Conservation (phyloP, 441 rosid genomes). For the Erysimum cheiri region DNA sequence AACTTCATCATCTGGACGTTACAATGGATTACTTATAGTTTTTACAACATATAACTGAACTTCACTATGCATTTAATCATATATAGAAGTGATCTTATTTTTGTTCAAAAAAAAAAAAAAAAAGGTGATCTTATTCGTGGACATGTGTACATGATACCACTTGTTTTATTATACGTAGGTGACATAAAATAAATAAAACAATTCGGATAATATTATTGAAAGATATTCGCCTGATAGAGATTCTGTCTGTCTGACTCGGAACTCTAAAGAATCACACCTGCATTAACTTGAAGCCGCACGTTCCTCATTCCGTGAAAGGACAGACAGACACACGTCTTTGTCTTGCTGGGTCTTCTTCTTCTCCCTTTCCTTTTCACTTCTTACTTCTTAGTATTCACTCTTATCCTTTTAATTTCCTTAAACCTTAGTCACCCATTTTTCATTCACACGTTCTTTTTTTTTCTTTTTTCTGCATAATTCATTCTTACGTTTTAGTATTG, state of each 20-base stretch:
- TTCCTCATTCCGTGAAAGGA: conserved; percentile 37
- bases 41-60: too few species aligned
- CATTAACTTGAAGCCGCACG: conserved; percentile 32
- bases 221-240: conserved; percentile 1
- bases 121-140: neutral
- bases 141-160: neutral
- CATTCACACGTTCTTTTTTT: neutral
- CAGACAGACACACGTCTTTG: conserved; percentile 19
- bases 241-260: conserved; percentile 30
- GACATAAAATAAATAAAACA: neutral
- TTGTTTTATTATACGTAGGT: neutral
- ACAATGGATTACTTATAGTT: neutral
- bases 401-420: conserved; percentile 18
- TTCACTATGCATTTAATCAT: too few species aligned
- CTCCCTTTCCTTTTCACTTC: conserved; percentile 25
- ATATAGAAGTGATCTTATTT: too few species aligned
- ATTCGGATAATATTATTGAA: neutral
- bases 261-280: conserved; percentile 4
- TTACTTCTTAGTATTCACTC: conserved; percentile 19
- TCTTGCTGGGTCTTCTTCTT: conserved; percentile 10
- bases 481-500: neutral
- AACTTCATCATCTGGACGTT: too few species aligned
- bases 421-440: neutral
- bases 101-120: too few species aligned
- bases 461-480: neutral